Percentiles rank a stretch among this genome's conserved stretches.
Conservation (phyloP, 345 rosid species). For the Draba incana region DNA sequence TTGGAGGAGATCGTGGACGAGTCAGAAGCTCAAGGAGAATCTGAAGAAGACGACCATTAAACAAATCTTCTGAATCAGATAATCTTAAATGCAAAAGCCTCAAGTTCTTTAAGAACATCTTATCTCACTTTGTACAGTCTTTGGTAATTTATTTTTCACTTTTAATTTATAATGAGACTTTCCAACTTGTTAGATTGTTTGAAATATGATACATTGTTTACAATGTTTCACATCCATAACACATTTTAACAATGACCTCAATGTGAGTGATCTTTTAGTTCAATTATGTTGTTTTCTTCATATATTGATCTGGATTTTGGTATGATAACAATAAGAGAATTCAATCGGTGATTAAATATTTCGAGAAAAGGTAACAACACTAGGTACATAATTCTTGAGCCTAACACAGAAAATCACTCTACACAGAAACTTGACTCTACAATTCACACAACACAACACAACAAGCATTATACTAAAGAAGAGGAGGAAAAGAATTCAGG, state of each 20-base stretch:
- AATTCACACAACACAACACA: not conserved
- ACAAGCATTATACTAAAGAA: slow-evolving; percentile 39
- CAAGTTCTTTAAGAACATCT: not conserved
- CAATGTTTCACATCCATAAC: slow-evolving; percentile 1
- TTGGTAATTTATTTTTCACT: slow-evolving; percentile 2
- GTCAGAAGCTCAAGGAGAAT: slow-evolving; percentile 70
- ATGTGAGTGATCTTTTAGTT: not conserved
- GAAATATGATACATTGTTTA: slow-evolving; percentile 20
- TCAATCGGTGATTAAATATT: too few species aligned
- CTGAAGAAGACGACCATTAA: slow-evolving; percentile 62
- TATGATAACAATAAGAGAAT: too few species aligned
- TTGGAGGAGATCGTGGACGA: slow-evolving; percentile 94
- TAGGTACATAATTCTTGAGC: too few species aligned
- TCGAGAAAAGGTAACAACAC: too few species aligned
- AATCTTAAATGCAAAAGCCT: not conserved
- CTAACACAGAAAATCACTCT: too few species aligned
- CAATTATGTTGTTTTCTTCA: not conserved
- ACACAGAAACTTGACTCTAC: not conserved
- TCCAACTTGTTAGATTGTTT: slow-evolving; percentile 13
- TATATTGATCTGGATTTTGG: too few species aligned
- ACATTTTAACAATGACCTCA: not conserved
- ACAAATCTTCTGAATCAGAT: slow-evolving; percentile 10
- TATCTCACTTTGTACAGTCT: slow-evolving; percentile 28
- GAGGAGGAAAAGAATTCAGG: not conserved
- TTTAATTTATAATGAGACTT: slow-evolving; percentile 11